Evolutionary conservation across 257 asterid genomes (phyloP).

Genomic region (Solanum rostratum): DNA sequence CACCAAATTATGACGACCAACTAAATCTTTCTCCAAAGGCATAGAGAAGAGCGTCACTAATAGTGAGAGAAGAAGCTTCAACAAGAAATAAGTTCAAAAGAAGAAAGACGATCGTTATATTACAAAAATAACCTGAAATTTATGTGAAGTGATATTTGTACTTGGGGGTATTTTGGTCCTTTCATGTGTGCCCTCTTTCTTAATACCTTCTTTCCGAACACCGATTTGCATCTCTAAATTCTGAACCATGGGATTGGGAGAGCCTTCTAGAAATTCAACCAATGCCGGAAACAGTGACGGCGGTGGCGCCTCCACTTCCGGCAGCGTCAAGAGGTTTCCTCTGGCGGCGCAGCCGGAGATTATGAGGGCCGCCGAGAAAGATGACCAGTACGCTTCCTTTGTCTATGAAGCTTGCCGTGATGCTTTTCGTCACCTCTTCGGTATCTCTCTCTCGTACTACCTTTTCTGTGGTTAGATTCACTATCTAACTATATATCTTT

Average conservation of each 20-base stretch:
- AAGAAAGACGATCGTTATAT: no score
- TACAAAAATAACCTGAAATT: no score
- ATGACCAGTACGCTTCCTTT: constrained; percentile 92
- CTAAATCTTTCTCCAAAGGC: no score
- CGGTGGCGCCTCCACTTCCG: constrained; percentile 2
- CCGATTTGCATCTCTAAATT: neutral
- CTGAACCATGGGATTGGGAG: neutral
- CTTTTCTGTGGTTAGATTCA: neutral
- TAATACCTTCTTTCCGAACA: neutral
- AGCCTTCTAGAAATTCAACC: constrained; percentile 4
- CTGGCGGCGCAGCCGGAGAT: constrained; percentile 93
- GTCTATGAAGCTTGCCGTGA: constrained; percentile 97
- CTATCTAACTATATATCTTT: neutral
- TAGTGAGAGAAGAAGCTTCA: no score
- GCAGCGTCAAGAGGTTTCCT: constrained; percentile 45
- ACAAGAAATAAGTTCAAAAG: no score
- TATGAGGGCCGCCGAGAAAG: constrained; percentile 99
- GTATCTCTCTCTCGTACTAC: constrained; percentile 8
- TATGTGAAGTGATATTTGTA: no score
- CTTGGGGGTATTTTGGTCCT: no score
- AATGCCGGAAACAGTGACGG: constrained; percentile 27
- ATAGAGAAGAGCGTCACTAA: no score
- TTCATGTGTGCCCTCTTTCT: no score
- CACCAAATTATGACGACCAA: no score
- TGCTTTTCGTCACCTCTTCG: constrained; percentile 96